These are phyloP conservation scores for Umbelopsis sp. DNA, from an alignment of 192 early-diverging fungal species.

Conservation along the genomic window DNA sequence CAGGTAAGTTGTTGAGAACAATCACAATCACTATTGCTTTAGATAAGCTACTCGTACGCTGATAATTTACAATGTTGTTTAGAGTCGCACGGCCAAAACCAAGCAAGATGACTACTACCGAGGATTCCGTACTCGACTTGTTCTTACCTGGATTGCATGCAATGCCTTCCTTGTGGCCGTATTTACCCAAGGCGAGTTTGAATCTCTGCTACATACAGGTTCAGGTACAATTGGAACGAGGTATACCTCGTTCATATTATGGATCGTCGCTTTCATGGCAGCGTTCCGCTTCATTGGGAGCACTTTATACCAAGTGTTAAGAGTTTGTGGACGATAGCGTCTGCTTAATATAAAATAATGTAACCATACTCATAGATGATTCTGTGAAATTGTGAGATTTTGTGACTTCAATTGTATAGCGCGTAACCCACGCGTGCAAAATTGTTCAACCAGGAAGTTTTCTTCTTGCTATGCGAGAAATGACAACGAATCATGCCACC, in stretches of 20 bases:
- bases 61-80: not conserved
- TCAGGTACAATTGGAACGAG: slow-evolving; percentile 35
- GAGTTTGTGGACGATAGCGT: slow-evolving; percentile 5
- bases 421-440: no score
- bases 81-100: slow-evolving; percentile 44
- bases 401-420: no score
- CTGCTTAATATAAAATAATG: not conserved
- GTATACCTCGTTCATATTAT: slow-evolving; percentile 87
- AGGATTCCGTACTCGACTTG: slow-evolving; percentile 71
- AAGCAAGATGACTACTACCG: slow-evolving; percentile 77
- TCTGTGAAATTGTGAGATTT: not conserved
- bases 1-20: slow-evolving; percentile 16
- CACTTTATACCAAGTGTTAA: slow-evolving; percentile 64
- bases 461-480: not conserved
- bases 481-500: not conserved
- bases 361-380: not conserved
- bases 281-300: slow-evolving; percentile 80
- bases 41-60: not conserved
- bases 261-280: slow-evolving; percentile 75
- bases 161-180: slow-evolving; percentile 66
- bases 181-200: slow-evolving; percentile 49
- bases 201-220: slow-evolving; percentile 19
- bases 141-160: slow-evolving; percentile 74
- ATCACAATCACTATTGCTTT: no score
- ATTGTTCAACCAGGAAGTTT: no score